Evolutionary conservation across 768 basidiomycete species (phyloP).

Genomic region (Lactarius akahatsu): DNA sequence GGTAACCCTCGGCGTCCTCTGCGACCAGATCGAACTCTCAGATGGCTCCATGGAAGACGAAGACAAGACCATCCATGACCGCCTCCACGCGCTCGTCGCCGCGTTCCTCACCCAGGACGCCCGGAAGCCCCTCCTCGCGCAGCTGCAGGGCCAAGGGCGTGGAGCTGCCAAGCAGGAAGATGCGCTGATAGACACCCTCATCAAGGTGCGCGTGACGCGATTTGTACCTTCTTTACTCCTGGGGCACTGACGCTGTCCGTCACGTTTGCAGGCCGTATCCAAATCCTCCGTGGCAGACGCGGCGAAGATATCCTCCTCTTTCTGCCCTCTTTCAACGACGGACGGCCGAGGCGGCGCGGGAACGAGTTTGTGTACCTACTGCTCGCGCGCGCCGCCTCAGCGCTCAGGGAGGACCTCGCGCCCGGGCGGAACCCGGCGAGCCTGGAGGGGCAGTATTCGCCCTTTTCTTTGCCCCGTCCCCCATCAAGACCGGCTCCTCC

Average conservation of each 20-base stretch:
- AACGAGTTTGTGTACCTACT: constrained; percentile 43
- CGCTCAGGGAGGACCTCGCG: constrained; percentile 37
- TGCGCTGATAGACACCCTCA: constrained; percentile 46
- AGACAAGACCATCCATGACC: constrained; percentile 56
- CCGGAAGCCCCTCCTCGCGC: constrained; percentile 45
- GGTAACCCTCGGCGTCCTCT: constrained; percentile 62
- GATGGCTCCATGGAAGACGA: constrained; percentile 56
- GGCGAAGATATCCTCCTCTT: constrained; percentile 51
- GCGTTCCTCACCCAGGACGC: constrained; percentile 57
- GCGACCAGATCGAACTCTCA: constrained; percentile 59
- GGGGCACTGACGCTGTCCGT: too few relatives aligned
- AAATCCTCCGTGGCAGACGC: constrained; percentile 44
- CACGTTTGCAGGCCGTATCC: constrained; percentile 47
- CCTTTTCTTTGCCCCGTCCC: too few relatives aligned
- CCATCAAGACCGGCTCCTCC: too few relatives aligned
- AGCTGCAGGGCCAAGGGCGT: constrained; percentile 43
- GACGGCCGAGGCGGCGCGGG: constrained; percentile 38
- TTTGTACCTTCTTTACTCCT: background rate
- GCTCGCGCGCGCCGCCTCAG: constrained; percentile 38
- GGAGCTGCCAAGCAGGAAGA: constrained; percentile 49
- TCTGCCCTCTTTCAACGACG: constrained; percentile 44
- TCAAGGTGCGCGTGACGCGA: constrained; percentile 41
- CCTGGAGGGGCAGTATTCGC: constrained; percentile 33
- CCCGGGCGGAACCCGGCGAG: constrained; percentile 34
- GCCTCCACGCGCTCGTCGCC: constrained; percentile 57